Conservation (phyloP, 139 green algal genomes). For the Chlorella ohadii region DNA sequence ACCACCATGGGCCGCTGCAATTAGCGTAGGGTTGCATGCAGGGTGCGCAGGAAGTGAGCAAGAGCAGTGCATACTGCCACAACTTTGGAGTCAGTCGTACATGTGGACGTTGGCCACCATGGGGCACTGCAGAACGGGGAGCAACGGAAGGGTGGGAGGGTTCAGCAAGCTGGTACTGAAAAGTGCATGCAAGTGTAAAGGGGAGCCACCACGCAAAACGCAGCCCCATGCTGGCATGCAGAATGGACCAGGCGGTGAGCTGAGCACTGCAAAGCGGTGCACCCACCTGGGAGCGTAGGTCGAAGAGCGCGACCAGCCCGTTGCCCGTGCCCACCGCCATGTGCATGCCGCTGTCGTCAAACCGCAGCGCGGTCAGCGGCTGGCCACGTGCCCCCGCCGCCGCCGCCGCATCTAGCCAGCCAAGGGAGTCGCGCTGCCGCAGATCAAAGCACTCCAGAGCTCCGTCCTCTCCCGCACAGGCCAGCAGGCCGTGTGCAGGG, state of each 20-base stretch:
- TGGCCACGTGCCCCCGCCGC: conserved; percentile 65
- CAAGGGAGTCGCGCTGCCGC: conserved; percentile 61
- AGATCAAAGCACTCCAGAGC: conserved; percentile 95
- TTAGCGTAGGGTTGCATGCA: too few species aligned
- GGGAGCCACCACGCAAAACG: too few species aligned
- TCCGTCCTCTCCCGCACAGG: conserved; percentile 87
- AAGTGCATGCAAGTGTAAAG: too few species aligned
- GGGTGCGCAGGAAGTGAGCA: too few species aligned
- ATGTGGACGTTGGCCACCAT: conserved; percentile 96
- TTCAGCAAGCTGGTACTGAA: too few species aligned
- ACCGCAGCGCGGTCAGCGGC: conserved; percentile 88
- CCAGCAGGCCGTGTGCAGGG: conserved; percentile 76
- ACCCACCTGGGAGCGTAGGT: conserved; percentile 71
- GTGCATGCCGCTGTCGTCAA: conserved; percentile 82
- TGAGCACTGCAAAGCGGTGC: neutral
- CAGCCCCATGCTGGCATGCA: too few species aligned
- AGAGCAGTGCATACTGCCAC: too few species aligned
- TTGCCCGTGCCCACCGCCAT: conserved; percentile 87
- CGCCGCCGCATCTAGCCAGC: conserved; percentile 71
- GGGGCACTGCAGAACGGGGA: conserved; percentile 54
- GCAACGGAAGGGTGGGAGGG: too few species aligned
- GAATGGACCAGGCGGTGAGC: neutral
- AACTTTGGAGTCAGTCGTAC: conserved; percentile 89
- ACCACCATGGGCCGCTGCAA: conserved; percentile 74
- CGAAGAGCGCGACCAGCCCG: conserved; percentile 90